Percentiles rank a stretch among this genome's conserved stretches.
phyloP scores from a whole-genome alignment of 2,329 filamentous ascomycete species.

The Penicillium nordicum region DNA sequence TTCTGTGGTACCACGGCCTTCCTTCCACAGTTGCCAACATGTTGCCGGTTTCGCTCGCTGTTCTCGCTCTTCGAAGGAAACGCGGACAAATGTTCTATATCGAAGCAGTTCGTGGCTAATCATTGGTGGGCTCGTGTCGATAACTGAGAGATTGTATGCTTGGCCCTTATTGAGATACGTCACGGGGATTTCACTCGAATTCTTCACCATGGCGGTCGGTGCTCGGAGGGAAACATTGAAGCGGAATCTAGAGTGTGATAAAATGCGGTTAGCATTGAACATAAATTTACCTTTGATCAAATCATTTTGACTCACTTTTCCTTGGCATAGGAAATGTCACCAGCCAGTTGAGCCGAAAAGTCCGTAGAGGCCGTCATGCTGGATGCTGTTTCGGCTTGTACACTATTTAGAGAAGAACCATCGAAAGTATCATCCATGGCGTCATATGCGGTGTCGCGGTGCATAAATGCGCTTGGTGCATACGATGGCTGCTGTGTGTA shows the following conservation, averaged over 20 bases:
- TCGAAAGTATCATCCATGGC: constrained; percentile 67
- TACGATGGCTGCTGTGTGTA: constrained; percentile 64
- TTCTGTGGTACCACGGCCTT: constrained; percentile 91
- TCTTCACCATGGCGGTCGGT: constrained; percentile 88
- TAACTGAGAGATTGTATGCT: constrained; percentile 80
- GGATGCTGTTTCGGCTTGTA: constrained; percentile 54
- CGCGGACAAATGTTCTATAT: constrained; percentile 88
- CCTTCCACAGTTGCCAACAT: constrained; percentile 94
- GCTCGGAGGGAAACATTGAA: constrained; percentile 89
- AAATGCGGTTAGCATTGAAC: constrained; percentile 13
- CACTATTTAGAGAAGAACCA: constrained; percentile 61
- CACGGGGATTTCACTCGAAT: constrained; percentile 86
- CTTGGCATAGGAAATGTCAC: constrained; percentile 26
- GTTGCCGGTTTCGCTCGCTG: constrained; percentile 77
- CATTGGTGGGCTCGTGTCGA: constrained; percentile 68
- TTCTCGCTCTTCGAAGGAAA: constrained; percentile 95
- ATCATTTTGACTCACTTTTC: constrained; percentile 51
- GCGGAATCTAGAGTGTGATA: constrained; percentile 61
- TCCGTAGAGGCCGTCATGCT: constrained; percentile 38
- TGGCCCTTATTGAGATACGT: constrained; percentile 98
- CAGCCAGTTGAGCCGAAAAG: constrained; percentile 20
- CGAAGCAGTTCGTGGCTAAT: constrained; percentile 59
- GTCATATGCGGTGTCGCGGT: constrained; percentile 76
- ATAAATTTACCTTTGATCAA: constrained; percentile 12
- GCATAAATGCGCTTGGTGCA: constrained; percentile 75